Conservation (phyloP, 2,329 filamentous ascomycete genomes). For the Monosporascus cannonballus region DNA sequence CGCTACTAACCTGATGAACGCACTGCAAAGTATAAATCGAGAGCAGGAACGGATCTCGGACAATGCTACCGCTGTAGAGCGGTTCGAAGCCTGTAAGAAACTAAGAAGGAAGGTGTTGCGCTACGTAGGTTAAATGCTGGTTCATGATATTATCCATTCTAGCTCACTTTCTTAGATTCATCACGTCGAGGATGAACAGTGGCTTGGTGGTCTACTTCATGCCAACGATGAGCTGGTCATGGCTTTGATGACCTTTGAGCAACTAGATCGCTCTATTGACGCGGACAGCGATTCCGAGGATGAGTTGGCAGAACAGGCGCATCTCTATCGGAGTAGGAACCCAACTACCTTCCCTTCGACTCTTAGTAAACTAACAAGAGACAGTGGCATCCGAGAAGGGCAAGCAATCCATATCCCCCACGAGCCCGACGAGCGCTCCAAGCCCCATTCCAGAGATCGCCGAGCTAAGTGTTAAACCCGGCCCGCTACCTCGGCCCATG, state of each 20-base stretch:
- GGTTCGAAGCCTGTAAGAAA: conserved; percentile 82
- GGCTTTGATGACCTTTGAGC: conserved; percentile 89
- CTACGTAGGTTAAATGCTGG: conserved; percentile 50
- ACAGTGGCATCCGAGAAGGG: conserved; percentile 48
- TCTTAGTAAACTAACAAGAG: conserved; percentile 16
- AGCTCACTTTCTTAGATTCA: conserved; percentile 57
- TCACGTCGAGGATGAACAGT: conserved; percentile 83
- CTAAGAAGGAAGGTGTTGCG: conserved; percentile 79
- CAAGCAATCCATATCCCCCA: conserved; percentile 40
- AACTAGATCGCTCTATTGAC: conserved; percentile 81
- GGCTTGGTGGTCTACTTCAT: conserved; percentile 82
- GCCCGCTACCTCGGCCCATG: conserved; percentile 32
- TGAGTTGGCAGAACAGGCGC: conserved; percentile 60
- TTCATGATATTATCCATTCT: background rate
- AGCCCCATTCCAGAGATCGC: conserved; percentile 36
- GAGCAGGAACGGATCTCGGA: conserved; percentile 84
- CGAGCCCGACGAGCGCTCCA: conserved; percentile 22
- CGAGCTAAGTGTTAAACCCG: conserved; percentile 34
- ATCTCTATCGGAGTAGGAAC: conserved; percentile 53
- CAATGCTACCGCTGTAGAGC: conserved; percentile 65
- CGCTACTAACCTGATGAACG: conserved; percentile 84
- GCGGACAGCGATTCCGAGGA: conserved; percentile 67
- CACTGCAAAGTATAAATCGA: conserved; percentile 83
- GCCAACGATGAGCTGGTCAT: conserved; percentile 95
- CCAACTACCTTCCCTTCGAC: conserved; percentile 2